Evolutionary conservation across 2,329 filamentous ascomycete genomes (phyloP), one percentile per base, ranked within the genome.

Genomic region (Ceratocystiopsis sp.): DNA sequence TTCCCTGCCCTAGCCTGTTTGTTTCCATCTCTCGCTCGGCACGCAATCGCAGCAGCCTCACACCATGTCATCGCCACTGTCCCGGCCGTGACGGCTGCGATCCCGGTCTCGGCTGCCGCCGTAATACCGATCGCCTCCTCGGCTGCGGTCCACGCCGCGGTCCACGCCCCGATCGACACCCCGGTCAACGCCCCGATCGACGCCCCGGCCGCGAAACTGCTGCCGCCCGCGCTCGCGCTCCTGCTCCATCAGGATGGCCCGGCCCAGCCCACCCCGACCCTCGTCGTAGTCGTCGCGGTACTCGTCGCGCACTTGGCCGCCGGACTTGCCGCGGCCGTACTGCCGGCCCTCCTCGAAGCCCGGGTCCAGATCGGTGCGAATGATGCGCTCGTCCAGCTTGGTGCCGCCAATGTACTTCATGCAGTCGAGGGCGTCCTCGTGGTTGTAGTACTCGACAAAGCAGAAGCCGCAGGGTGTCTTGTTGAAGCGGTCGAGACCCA

Each of bases 391-490:
- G 61, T 98, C 91, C 38, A 98, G 74, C 67, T 98, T 98, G 34
- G 91, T 98, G 45, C 91, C 91, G 44, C 91, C 91, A 55, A 98
- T 80, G 60, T 96, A 98, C 65, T 96, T 98, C 78, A 98, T 80
- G 63, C 89, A 96, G 60, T 98, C 91, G 41, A 98, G 72, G 10
- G 91, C 91, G 61, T 98, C 91, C 58, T 94, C 81, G 61, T 96
- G 91, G 29, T 80, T 95, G 67, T 95, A 96, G 66, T 98, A 98
- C 64, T 98, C 91, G 56, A 98, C 91, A 58, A 98, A 98, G 69
- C 91, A 98, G 70, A 98, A 98, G 36, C 91, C 91, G 62, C 91
- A 98, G 1, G 91, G 91, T 1, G 91, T 98, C 68, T 98, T 98
- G 62, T 82, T 83, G 68, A 91, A 94, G 45, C 91, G 81, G 60